phyloP scores from a whole-genome alignment of 2,329 filamentous ascomycete species.

The Cordyceps pruinosa region DNA sequence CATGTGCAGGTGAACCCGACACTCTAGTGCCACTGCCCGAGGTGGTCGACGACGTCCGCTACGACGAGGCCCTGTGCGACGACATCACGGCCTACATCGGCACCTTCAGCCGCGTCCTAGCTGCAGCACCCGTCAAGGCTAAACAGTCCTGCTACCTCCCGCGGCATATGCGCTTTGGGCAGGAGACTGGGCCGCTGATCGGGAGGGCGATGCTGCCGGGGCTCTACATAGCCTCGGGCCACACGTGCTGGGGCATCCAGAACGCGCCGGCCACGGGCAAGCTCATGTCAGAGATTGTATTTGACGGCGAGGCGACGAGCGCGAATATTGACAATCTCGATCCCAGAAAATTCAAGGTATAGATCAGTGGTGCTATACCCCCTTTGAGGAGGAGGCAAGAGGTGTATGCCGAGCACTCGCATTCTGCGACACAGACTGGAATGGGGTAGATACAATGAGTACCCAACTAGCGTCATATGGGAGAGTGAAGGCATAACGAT shows the following conservation, averaged over 20 bases:
- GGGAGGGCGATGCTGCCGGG: conserved; percentile 68
- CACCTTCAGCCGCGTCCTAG: conserved; percentile 58
- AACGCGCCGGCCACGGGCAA: conserved; percentile 85
- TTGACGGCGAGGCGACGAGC: conserved; percentile 64
- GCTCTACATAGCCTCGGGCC: conserved; percentile 75
- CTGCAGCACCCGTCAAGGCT: conserved; percentile 60
- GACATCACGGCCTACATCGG: conserved; percentile 76
- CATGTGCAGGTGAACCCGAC: conserved; percentile 64
- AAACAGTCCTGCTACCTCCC: conserved; percentile 93
- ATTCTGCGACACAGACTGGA: no score
- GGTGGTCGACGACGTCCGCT: conserved; percentile 66
- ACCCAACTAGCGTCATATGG: no score
- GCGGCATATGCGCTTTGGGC: conserved; percentile 57
- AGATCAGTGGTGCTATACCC: no score
- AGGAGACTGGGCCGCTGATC: conserved; percentile 63
- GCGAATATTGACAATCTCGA: conserved; percentile 61
- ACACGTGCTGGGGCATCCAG: conserved; percentile 98
- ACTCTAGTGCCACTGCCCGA: conserved; percentile 65
- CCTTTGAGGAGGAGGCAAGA: no score
- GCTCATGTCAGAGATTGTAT: conserved; percentile 70
- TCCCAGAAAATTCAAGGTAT: conserved; percentile 56
- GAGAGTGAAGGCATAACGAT: no score
- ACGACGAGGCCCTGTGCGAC: conserved; percentile 71
- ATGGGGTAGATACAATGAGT: no score
- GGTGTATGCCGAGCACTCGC: no score